Base-by-base conservation (phyloP, 208 protist genomes). In the Wallacemonas sp. region DNA sequence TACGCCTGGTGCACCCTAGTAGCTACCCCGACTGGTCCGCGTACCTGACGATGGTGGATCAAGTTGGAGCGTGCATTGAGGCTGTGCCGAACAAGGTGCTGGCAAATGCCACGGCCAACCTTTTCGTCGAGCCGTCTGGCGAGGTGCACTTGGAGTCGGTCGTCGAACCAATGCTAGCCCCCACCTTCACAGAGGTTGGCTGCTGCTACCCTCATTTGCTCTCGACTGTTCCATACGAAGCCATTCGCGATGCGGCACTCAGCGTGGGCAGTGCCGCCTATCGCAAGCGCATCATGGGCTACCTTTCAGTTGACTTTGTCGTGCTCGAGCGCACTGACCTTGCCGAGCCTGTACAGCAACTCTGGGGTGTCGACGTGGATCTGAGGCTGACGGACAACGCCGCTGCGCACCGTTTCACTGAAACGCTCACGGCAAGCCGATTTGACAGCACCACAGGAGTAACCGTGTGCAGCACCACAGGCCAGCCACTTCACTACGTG, bases 361-460 rank as follows among this genome's bases (percentile, higher is more conserved):
- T 97, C 6, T 97, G 82, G 87, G 93, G 78, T 15, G 91, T 97
- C 0, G 93, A 97, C 68, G 83, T 97, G n/a, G 90, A 97, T 61
- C 67, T 97, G 26, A 70, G 63, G 17, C 53, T 87, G n/a, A 89
- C 89, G 17, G 89, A 92, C 66, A 87, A 93, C 71, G 84, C 89
- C 37, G 73, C 78, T 1, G 85, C 82, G 1, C 93, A 97, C 71
- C 46, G 66, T 3, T 78, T 95, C 36, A 83, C 79, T 21, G 58
- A 48, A 42, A 44, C 82, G 15, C 5, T 81, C n/a, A 34, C 54
- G 4, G 53, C 61, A 21, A 66, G 67, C n/a, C 4, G 60, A 3
- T 33, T 46, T 17, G 17, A 58, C 36, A 27, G 39, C 24, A 15
- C 44, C 2, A 34, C 33, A n/a, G 22, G 41, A 50, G 55, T 24